Conservation (phyloP, 208 protist species). For the Borovskyia barvae region DNA sequence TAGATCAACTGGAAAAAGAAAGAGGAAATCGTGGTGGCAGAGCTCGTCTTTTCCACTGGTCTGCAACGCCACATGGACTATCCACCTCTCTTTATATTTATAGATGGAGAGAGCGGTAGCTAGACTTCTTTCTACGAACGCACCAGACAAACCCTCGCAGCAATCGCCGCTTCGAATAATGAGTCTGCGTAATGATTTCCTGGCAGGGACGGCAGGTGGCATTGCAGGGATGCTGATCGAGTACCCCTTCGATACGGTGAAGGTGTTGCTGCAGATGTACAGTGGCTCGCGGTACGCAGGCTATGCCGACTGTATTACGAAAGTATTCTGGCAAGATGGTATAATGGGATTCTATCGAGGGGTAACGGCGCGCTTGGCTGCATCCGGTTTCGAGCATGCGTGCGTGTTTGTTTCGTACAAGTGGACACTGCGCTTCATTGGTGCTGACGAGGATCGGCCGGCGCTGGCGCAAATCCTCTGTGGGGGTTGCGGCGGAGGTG, state of each 20-base stretch:
- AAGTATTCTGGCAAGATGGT: slow-evolving; percentile 54
- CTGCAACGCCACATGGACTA: too few species aligned
- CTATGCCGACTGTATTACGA: slow-evolving; percentile 52
- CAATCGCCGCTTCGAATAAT: slow-evolving; percentile 15
- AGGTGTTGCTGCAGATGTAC: slow-evolving; percentile 82
- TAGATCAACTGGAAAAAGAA: too few species aligned
- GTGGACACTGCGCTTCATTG: slow-evolving; percentile 47
- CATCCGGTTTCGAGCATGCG: slow-evolving; percentile 76
- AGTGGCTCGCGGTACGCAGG: slow-evolving; percentile 38
- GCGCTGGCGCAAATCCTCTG: slow-evolving; percentile 35
- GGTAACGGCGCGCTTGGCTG: slow-evolving; percentile 55
- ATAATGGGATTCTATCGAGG: slow-evolving; percentile 79
- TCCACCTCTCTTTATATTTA: too few species aligned
- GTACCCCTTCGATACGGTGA: slow-evolving; percentile 90
- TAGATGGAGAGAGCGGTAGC: too few species aligned
- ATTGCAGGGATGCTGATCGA: slow-evolving; percentile 72
- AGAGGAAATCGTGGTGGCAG: too few species aligned
- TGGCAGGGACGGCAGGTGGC: slow-evolving; percentile 66
- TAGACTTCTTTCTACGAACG: too few species aligned
- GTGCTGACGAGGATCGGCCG: slow-evolving; percentile 48
- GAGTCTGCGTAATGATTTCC: slow-evolving; percentile 48
- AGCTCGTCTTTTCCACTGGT: too few species aligned
- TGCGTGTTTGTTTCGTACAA: slow-evolving; percentile 80
- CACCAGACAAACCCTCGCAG: too few species aligned
- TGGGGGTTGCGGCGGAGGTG: slow-evolving; percentile 59